Conservation (phyloP, 306 rosid genomes). For the Malus orientalis region DNA sequence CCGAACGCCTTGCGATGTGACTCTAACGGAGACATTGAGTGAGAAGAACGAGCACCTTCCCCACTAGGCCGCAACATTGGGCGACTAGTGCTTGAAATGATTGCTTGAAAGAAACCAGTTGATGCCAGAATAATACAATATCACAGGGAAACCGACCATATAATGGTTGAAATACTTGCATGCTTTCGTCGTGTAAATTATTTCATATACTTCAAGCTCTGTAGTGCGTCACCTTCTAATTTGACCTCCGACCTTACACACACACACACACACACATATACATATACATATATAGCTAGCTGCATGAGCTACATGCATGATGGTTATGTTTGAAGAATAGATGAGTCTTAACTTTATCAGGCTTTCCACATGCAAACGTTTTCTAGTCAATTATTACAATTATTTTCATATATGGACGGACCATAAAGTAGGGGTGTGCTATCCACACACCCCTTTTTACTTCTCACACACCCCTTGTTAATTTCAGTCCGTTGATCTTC, state of each 20-base stretch:
- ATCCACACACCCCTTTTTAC: too few species aligned
- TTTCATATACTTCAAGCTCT: not conserved
- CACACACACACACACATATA: too few species aligned
- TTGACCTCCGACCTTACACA: not conserved
- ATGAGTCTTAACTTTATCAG: not conserved
- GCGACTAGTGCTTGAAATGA: not conserved
- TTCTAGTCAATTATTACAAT: not conserved
- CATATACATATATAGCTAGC: not conserved
- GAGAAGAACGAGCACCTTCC: not conserved
- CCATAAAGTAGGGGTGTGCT: too few species aligned
- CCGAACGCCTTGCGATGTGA: not conserved
- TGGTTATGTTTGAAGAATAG: not conserved
- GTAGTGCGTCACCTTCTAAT: not conserved
- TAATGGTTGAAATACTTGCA: not conserved
- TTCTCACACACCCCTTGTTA: too few species aligned
- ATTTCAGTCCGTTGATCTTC: too few species aligned
- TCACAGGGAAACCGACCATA: not conserved
- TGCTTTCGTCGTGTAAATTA: constrained; percentile 1
- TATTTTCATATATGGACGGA: not conserved
- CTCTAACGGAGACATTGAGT: not conserved
- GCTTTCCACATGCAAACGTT: not conserved
- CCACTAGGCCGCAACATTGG: not conserved
- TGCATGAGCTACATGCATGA: not conserved
- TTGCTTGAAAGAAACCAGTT: not conserved
- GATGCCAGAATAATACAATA: not conserved